Percentiles rank a stretch among this genome's conserved stretches.
phyloP scores from a whole-genome alignment of 495 filamentous ascomycete genomes.

The Terfezia claveryi region DNA sequence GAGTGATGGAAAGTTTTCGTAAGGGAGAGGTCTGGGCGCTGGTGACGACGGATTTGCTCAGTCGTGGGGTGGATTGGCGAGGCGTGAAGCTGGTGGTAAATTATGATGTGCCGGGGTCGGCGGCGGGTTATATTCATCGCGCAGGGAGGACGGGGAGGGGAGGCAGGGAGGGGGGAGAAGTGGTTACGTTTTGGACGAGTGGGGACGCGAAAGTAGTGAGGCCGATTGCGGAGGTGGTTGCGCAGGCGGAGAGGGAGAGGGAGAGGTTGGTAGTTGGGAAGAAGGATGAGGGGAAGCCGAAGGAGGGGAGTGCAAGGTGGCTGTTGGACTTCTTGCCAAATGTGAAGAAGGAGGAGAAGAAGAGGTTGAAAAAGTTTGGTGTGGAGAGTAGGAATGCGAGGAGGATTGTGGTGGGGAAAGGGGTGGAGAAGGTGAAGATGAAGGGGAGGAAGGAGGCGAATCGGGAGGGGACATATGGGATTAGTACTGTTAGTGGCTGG shows the following conservation, averaged over 20 bases:
- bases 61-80: constrained; percentile 77
- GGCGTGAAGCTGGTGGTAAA: constrained; percentile 88
- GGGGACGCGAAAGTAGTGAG: constrained; percentile 83
- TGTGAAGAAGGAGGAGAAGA: constrained; percentile 52
- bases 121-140: constrained; percentile 74
- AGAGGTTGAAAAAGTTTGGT: constrained; percentile 63
- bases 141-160: constrained; percentile 82
- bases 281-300: neutral
- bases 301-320: constrained; percentile 34
- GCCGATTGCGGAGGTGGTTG: constrained; percentile 78
- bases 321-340: constrained; percentile 69
- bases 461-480: constrained; percentile 28
- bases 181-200: constrained; percentile 83
- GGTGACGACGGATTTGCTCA: constrained; percentile 80
- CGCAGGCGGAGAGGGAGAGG: constrained; percentile 49
- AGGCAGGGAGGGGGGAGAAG: constrained; percentile 70
- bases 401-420: constrained; percentile 58
- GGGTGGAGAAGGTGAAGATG: constrained; percentile 65
- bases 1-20: constrained; percentile 73
- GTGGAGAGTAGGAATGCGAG: constrained; percentile 67
- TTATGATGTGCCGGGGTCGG: constrained; percentile 68
- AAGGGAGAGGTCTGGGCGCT: constrained; percentile 88
- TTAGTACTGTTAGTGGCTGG: constrained; percentile 83
- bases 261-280: constrained; percentile 20
- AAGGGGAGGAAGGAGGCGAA: constrained; percentile 40